These are phyloP conservation scores for Prunus dulcis DNA, from an alignment of 306 rosid genomes.

Conservation along the genomic window DNA sequence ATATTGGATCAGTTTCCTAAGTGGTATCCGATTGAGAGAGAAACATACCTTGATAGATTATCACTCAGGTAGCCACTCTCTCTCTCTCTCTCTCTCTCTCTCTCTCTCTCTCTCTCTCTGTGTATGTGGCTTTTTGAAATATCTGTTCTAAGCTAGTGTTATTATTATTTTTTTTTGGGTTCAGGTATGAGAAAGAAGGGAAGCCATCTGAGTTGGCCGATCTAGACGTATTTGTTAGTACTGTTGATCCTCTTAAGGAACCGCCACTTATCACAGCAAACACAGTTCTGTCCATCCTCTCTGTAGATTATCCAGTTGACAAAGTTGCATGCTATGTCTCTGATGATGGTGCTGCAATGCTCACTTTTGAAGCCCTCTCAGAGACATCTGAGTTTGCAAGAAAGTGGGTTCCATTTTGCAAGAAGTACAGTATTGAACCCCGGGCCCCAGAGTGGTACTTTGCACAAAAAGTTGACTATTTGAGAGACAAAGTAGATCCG, in stretches of 20 bases:
- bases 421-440: slow-evolving; percentile 75
- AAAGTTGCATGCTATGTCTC: slow-evolving; percentile 92
- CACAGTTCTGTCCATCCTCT: slow-evolving; percentile 84
- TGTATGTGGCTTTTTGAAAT: background rate
- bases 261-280: slow-evolving; percentile 96
- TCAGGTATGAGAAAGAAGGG: slow-evolving; percentile 90
- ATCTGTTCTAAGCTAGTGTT: background rate
- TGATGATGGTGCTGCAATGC: slow-evolving; percentile 98
- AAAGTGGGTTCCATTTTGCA: slow-evolving; percentile 96
- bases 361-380: slow-evolving; percentile 89
- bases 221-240: slow-evolving; percentile 82
- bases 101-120: background rate
- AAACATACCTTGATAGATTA: slow-evolving; percentile 89
- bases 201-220: slow-evolving; percentile 72
- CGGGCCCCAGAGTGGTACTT: slow-evolving; percentile 98
- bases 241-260: slow-evolving; percentile 90
- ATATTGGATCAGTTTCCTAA: slow-evolving; percentile 91
- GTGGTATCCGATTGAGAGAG: slow-evolving; percentile 79
- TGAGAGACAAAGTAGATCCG: slow-evolving; percentile 77
- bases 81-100: background rate
- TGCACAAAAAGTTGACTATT: slow-evolving; percentile 74
- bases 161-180: background rate
- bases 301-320: slow-evolving; percentile 87
- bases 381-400: slow-evolving; percentile 94
- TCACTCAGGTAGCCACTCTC: slow-evolving; percentile 55